Evolutionary conservation across 331 rosid species (phyloP), one percentile per base, ranked within the genome.

Genomic region (Rosa hybrid): DNA sequence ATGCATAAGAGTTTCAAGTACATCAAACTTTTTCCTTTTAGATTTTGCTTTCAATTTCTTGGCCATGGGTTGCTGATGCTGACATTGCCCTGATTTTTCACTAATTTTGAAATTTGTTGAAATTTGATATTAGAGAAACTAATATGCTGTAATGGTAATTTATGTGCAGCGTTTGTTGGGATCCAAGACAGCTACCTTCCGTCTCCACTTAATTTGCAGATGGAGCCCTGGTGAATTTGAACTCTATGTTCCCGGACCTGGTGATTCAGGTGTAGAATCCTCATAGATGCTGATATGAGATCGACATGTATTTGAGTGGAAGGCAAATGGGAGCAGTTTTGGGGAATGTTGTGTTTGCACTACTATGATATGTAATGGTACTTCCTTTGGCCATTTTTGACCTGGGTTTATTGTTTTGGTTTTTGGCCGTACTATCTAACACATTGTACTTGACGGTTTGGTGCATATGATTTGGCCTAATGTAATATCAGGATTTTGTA

Each of bases 171-270:
- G 99, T 48, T 80, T 92, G 76, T 69, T 95, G 81, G 99, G 91
- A 77, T 84, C 80, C 80, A 88, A 87, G 89, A 91, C 90, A 90
- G 99, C 99, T 44, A 88, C 88, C 20, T 95, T 95, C 82, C 87
- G 87, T 27, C 92, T 95, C 11, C 77, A 88, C 82, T 83, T 95
- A 83, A 86, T 91, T 4, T 88, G 98, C 88, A 81, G 98, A 84
- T 95, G 99, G 97, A 83, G 87, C 38, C 89, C 91, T 8, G 93
- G 84, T 62, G 94, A 95, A 30, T 93, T 91, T 62, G 94, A 91
- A 64, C 90, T 88, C 34, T 91, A 88, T 76, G 79, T 83, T 14
- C 90, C 88, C n/a, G 90, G 96, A 25, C 91, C 89, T 8, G 94
- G 84, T 23, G 92, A 91, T 85, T 93, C 98, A 12, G 99, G 90